Base-by-base conservation (phyloP, 768 basidiomycete species). In the Crucibulum laeve region DNA sequence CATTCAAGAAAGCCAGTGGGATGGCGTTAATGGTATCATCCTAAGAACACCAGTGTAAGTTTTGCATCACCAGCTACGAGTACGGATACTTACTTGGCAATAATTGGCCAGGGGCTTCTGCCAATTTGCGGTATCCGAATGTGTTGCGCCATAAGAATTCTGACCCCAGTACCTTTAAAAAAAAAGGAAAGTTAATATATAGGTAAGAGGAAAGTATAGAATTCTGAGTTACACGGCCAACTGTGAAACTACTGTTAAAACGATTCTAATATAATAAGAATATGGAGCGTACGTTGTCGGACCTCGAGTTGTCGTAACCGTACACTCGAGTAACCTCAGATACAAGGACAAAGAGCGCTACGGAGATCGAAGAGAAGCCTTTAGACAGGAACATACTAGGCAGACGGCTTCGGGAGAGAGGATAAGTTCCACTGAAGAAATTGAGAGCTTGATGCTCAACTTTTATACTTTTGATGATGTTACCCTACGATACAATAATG, bases 1-100 rank as follows among this genome's bases (percentile, higher is more conserved):
- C 68, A 49, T 76, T 62, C 25, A 86, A 48, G 57, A 84, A 85
- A 1, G 82, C 82, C 35, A 85, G 44, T 0, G 82, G 83, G 38
- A 85, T 64, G 28, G 65, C 73, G 50, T 85, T 69, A 36, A 84
- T 76, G 3, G 71, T 62, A 54, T 71, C 58, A 53, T 84, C 83
- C 74, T 80, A 52, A 7, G 19, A 7, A 5, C 5, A 10, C 19
- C 21, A 26, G 6, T 21, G 19, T 7, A 18, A 11, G 30, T 11
- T 13, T 5, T 7, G 15, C n/a, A n/a, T 32, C 28, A 22, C 4
- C 24, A 14, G 13, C 2, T n/a, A 15, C 15, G 17, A 8, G 3
- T 21, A 3, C 7, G 21, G 25, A 3, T 13, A 26, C 45, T 6
- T 50, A 76, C 74, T 62, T 76, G 71, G 50, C 79, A 83, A 53